A percentile compares a stretch with the other conserved stretches of the same genome.
These are phyloP conservation scores for Cyclotella atomus DNA, from an alignment of 108 stramenopile species.

Conservation along the genomic window DNA sequence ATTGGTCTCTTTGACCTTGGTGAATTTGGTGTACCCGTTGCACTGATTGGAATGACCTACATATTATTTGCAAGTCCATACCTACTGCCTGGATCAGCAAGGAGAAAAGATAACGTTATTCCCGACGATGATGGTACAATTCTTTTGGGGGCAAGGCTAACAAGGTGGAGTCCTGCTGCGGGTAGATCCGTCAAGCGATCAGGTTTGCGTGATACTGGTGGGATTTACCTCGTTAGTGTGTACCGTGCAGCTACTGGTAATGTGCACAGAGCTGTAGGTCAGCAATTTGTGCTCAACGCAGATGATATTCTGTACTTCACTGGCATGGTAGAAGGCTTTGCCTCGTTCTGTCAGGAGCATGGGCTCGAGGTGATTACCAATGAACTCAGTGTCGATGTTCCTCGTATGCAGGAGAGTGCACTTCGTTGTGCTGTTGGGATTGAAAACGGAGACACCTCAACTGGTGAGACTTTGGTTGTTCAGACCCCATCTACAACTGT, in stretches of 20 bases:
- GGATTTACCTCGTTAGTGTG: conserved; percentile 82
- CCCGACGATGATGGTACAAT: conserved; percentile 58
- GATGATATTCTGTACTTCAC: conserved; percentile 90
- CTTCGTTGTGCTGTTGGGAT: background rate
- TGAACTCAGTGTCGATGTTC: conserved; percentile 39
- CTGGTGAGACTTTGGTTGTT: background rate
- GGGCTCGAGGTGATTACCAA: conserved; percentile 87
- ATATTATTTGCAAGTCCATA: conserved; percentile 69
- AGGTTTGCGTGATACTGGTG: conserved; percentile 81
- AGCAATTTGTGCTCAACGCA: conserved; percentile 84
- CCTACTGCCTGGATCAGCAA: conserved; percentile 66
- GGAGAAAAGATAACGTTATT: conserved; percentile 23
- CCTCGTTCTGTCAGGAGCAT: conserved; percentile 80
- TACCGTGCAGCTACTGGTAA: conserved; percentile 84
- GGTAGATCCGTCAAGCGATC: conserved; percentile 75
- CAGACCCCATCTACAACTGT: background rate
- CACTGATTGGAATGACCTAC: conserved; percentile 73
- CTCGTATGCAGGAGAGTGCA: background rate
- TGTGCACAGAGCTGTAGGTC: conserved; percentile 86
- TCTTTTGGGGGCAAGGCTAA: conserved; percentile 74
- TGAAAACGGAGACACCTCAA: background rate
- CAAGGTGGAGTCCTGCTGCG: conserved; percentile 79
- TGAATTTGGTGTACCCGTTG: conserved; percentile 80
- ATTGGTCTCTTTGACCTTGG: conserved; percentile 81
- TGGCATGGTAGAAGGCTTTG: conserved; percentile 83